Base-by-base conservation (phyloP, 78 protist species). In the Dictyostelium discoideum region DNA sequence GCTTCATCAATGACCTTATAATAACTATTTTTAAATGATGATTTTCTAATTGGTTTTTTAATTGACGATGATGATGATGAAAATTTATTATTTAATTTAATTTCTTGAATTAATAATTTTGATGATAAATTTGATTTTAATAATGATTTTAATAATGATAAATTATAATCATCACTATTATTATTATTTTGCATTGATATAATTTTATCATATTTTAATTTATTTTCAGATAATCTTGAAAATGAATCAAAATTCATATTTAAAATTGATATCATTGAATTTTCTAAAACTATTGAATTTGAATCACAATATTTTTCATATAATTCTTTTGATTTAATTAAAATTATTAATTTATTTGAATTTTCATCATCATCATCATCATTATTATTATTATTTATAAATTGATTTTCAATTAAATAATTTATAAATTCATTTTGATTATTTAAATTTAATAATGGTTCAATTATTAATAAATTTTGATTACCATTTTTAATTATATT, bases 101-200 rank as follows among this genome's bases (percentile, higher is more conserved):
- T 65, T 32, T 85, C 13, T 67, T 88, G 94, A n/a, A 81, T 63
- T 26, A 40, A 80, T n/a, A 67, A 46, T 22, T 63, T 44, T 78
- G 84, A 81, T 5, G 24, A 11, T 2, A 18, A n/a, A 46, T 81
- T 67, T 14, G n/a, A 11, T 80, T n/a, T 60, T 11, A 80, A 50
- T 39, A 37, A 37, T 42, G 22, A 18, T 65, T 88, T 54, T 13
- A 65, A 87, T 37, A 37, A 18, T 37, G 42, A 13, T 6, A 57
- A 18, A 76, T 60, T 16, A 60, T 32, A 29, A 86, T 40, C 46
- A 18, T 20, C 26, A 60, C 9, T 6, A 60, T 20, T 42, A 42
- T 42, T 42, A 42, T 42, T 42, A 42, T 42, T 42, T 48, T 85
- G 65, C 11, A 73, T 48, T 44, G 73, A 39, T 16, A 85, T 48